Base-by-base conservation (phyloP, 192 early-diverging fungal genomes). In the Spinellus fusiger region DNA sequence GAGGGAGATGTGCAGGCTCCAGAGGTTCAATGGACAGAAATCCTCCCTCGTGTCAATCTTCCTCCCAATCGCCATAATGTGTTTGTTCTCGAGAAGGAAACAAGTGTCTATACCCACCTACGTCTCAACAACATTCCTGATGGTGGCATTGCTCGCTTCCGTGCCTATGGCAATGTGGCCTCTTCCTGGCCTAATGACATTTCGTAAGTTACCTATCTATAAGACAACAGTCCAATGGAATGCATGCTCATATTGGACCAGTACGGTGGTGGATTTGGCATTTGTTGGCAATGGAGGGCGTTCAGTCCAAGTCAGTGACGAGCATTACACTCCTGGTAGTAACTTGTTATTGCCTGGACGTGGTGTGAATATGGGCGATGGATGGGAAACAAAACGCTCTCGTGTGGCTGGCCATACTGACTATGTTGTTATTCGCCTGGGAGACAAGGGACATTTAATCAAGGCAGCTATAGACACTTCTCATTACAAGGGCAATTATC, bases 341-440 rank as follows among this genome's bases (percentile, higher is more conserved):
- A 91, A 93, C 67, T 62, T 98, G 44, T 70, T 98, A 38, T 80
- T 91, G 47, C 87, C 88, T 12, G 86, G 88, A 16, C 86, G 92
- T 62, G 89, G 90, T 40, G 70, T 74, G 29, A 89, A 89, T 50
- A 96, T 98, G 95, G 83, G 84, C 50, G 93, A 93, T 56, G 95
- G 95, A 38, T 97, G 95, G 95, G 95, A 97, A 66, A 97, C 95
- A 18, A 80, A 80, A 54, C 80, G 88, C 35, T 93, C 90, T 33
- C 85, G 95, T 59, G 86, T 85, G 16, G 84, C 79, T 29, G 80
- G 82, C 50, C 89, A 91, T 71, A 79, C 62, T 34, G 89, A 98
- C 61, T 88, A 87, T 79, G 85, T 83, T 1, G 77, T 85, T 32
- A 75, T 96, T 50, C 79, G 83, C 65, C 80, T 98, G 5, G 93